These are phyloP conservation scores for Solanum peruvianum DNA, from an alignment of 257 asterid species.

Conservation along the genomic window DNA sequence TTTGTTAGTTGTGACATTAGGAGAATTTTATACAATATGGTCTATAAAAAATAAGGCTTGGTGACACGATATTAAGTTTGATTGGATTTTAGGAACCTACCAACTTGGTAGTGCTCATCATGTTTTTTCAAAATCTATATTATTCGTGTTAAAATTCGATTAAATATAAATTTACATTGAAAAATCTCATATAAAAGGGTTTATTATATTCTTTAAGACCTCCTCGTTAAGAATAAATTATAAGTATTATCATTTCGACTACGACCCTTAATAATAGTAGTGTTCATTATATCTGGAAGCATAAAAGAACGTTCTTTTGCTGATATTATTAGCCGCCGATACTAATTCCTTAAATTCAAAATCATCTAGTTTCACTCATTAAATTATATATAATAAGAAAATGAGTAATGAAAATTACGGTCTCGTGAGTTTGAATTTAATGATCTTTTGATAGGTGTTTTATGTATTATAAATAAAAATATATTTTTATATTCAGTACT, in stretches of 20 bases:
- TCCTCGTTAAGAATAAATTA: too few species aligned
- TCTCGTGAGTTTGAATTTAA: not conserved
- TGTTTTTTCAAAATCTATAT: too few species aligned
- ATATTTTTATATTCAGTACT: not conserved
- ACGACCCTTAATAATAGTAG: too few species aligned
- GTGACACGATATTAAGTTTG: not conserved
- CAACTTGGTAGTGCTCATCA: not conserved
- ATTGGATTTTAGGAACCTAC: not conserved
- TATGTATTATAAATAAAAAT: not conserved
- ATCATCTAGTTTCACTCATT: not conserved
- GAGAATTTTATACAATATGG: not conserved
- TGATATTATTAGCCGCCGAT: not conserved
- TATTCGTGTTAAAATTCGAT: too few species aligned
- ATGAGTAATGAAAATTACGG: too few species aligned
- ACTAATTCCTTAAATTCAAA: not conserved
- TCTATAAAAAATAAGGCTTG: not conserved
- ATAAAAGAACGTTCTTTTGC: not conserved
- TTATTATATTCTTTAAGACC: fast-evolving
- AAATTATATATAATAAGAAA: too few species aligned
- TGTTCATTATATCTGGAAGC: too few species aligned
- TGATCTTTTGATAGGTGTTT: not conserved
- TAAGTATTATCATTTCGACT: too few species aligned
- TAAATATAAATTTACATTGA: fast-evolving
- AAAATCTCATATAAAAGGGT: too few species aligned
- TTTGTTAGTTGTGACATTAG: not conserved